Evolutionary conservation across 805 yeast genomes (phyloP).

Genomic region (Metschnikowia cerradonensis): DNA sequence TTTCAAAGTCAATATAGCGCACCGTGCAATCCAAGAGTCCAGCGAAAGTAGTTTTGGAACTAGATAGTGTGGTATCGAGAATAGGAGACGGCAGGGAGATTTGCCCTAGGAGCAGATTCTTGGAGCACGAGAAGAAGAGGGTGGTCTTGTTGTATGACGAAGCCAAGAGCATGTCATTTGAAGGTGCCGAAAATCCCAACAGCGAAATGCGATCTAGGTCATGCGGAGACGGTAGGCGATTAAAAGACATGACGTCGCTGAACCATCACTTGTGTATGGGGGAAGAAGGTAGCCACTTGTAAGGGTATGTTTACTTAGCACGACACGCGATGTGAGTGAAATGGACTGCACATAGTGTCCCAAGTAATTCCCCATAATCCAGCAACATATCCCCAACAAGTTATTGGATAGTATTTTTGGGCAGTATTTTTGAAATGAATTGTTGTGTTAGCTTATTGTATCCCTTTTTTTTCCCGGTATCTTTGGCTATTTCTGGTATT

Average conservation of each 20-base stretch:
- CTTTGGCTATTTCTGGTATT: background rate
- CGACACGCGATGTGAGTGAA: background rate
- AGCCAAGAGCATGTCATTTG: constrained; percentile 12
- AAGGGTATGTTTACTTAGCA: background rate
- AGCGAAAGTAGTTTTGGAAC: constrained; percentile 33
- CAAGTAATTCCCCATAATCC: no score
- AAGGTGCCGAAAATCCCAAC: constrained; percentile 8
- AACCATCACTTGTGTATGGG: background rate
- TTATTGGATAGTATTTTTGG: no score
- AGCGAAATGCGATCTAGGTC: constrained; percentile 6
- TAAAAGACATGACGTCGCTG: constrained; percentile 8
- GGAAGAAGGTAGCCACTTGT: background rate
- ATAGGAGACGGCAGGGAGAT: constrained; percentile 18
- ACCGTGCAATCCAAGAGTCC: constrained; percentile 58
- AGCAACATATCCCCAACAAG: no score
- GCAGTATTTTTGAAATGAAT: no score
- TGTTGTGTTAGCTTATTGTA: no score
- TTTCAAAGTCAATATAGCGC: constrained; percentile 48
- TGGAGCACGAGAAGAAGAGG: constrained; percentile 10
- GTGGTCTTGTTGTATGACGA: constrained; percentile 9
- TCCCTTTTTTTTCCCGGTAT: no score
- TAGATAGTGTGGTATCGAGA: constrained; percentile 26
- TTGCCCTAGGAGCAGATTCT: constrained; percentile 3
- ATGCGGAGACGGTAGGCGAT: constrained; percentile 10
- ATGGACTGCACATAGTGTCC: background rate